Percentiles rank a stretch among this genome's conserved stretches.
Evolutionary conservation across 805 yeast species (phyloP).

Genomic region (Hanseniaspora pseudoguilliermondii): DNA sequence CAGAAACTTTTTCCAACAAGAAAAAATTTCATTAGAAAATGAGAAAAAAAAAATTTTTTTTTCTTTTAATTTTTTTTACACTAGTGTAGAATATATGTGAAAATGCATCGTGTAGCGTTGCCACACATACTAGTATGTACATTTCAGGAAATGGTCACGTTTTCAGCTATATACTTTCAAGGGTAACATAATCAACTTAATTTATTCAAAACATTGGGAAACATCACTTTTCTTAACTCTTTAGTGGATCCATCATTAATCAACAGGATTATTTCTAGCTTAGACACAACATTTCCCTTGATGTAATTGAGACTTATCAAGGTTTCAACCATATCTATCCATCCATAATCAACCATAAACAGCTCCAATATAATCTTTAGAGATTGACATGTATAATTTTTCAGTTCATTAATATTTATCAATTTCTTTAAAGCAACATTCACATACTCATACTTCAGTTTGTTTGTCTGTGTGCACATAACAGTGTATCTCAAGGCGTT

Average conservation of each 20-base stretch:
- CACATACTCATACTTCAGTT: slow-evolving; percentile 21
- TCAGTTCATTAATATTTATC: background rate
- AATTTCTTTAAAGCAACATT: background rate
- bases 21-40: too few relatives aligned
- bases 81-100: too few relatives aligned
- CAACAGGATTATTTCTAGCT: background rate
- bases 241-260: slow-evolving; percentile 2
- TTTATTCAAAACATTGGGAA: slow-evolving; percentile 1
- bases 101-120: too few relatives aligned
- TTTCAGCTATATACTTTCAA: background rate
- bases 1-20: too few relatives aligned
- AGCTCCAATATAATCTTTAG: background rate
- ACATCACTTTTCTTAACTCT: background rate
- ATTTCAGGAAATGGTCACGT: too few relatives aligned
- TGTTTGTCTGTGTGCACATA: slow-evolving; percentile 19
- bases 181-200: background rate
- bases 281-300: slow-evolving; percentile 4
- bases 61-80: background rate
- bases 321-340: slow-evolving; percentile 10
- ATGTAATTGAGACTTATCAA: slow-evolving; percentile 2
- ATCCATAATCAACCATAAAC: background rate
- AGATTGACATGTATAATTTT: background rate
- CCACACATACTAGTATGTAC: too few relatives aligned
- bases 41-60: background rate
- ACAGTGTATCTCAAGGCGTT: slow-evolving; percentile 24